A percentile compares a stretch with the other conserved stretches of the same genome.
phyloP scores from a whole-genome alignment of 768 basidiomycete genomes.

The Lactarius quietus region DNA sequence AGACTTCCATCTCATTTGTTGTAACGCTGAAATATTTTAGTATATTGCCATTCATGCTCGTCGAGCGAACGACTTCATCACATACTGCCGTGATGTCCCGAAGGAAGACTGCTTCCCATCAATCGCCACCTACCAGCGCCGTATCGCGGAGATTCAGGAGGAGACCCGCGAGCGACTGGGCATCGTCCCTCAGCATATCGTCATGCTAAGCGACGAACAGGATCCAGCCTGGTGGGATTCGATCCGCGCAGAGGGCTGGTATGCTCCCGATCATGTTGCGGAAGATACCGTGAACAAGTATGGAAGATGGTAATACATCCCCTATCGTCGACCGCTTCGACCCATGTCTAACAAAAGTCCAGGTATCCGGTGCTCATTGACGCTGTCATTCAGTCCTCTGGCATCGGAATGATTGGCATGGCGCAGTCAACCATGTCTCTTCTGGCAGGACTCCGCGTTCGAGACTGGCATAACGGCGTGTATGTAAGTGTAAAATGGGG shows the following conservation, averaged over 20 bases:
- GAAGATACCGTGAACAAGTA: conserved; percentile 35
- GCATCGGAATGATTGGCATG: conserved; percentile 68
- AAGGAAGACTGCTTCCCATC: conserved; percentile 40
- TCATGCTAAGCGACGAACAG: conserved; percentile 44
- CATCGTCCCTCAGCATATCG: conserved; percentile 34
- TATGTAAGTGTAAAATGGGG: conserved; percentile 58
- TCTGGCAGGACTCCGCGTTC: conserved; percentile 60
- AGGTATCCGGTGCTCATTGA: conserved; percentile 77
- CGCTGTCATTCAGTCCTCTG: conserved; percentile 65
- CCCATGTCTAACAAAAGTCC: conserved; percentile 5
- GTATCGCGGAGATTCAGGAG: conserved; percentile 36
- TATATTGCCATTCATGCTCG: conserved; percentile 24
- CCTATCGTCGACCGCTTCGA: background rate
- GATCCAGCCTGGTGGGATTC: conserved; percentile 41
- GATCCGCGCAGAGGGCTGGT: conserved; percentile 37
- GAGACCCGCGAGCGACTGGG: conserved; percentile 35
- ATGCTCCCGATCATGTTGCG: conserved; percentile 33
- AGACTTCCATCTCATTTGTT: background rate
- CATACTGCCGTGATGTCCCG: conserved; percentile 34
- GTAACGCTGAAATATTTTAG: background rate
- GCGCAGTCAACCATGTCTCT: conserved; percentile 68
- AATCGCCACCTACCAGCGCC: conserved; percentile 30
- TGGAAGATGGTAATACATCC: conserved; percentile 35
- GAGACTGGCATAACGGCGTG: conserved; percentile 61
- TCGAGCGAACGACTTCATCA: conserved; percentile 18